These are phyloP conservation scores for Darksidea phi DNA, from an alignment of 495 filamentous ascomycete species.

Conservation along the genomic window DNA sequence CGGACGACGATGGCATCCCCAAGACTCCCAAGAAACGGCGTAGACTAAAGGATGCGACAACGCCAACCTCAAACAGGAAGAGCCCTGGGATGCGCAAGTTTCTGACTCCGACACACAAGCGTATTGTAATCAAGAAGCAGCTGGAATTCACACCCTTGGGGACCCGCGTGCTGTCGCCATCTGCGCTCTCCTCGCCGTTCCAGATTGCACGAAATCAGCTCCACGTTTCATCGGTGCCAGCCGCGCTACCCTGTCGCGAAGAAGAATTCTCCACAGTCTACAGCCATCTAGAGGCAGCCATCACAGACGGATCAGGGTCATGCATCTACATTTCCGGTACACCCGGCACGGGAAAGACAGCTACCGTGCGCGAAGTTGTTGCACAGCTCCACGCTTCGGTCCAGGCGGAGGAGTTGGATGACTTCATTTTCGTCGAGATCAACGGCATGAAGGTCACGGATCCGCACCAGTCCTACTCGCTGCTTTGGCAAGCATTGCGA, in stretches of 20 bases:
- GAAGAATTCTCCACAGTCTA: constrained; percentile 90
- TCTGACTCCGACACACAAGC: constrained; percentile 71
- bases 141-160: constrained; percentile 94
- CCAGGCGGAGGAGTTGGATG: constrained; percentile 85
- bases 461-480: constrained; percentile 90
- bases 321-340: constrained; percentile 99
- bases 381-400: constrained; percentile 83
- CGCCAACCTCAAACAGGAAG: constrained; percentile 59
- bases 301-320: constrained; percentile 85
- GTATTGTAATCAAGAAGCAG: constrained; percentile 81
- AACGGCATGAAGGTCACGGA: constrained; percentile 99
- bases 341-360: constrained; percentile 97
- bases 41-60: constrained; percentile 49
- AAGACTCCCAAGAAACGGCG: constrained; percentile 61
- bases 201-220: constrained; percentile 84
- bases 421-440: constrained; percentile 99
- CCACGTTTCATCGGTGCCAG: constrained; percentile 89
- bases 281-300: constrained; percentile 88
- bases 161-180: constrained; percentile 79
- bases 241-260: constrained; percentile 86
- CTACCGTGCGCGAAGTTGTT: constrained; percentile 94
- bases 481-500: constrained; percentile 94
- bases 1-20: constrained; percentile 51
- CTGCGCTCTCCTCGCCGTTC: constrained; percentile 82
- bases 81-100: constrained; percentile 54